Base-by-base conservation (phyloP, 2,329 filamentous ascomycete species). In the Chaetoscypha palmicola region DNA sequence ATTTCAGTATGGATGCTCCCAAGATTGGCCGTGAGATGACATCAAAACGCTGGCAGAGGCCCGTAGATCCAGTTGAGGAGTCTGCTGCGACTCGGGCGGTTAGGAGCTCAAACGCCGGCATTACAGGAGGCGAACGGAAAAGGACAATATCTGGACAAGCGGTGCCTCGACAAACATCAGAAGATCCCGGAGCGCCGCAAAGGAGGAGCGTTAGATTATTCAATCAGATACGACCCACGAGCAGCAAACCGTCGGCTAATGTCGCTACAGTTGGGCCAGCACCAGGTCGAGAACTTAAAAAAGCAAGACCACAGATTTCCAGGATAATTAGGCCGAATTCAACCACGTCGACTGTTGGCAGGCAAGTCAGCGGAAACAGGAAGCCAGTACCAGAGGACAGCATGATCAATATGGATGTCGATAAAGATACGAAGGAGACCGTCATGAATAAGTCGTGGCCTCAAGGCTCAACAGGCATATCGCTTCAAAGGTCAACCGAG, bases 71-170 rank as follows among this genome's bases (percentile, higher is more conserved):
- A 31, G 46, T 51, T 10, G 59, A 59, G 42, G 59, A 62, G 24
- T 51, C 54, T n/a, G 50, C 54, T 22, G 48, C 51, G 14, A 50
- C 53, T 10, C 56, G 58, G 31, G 46, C 49, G 16, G 33, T 57
- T 20, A 43, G 57, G 36, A 53, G 35, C 39, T 51, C 48, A 31
- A 57, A 47, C 43, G 43, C 58, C 26, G 43, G 47, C 21, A 43
- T 53, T 41, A 40, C 48, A 14, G 70, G 68, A 3, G 66, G 72
- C 11, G 86, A 90, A 48, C 79, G 89, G 62, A 97, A 96, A 67
- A 80, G 91, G 54, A 96, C 89, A 1, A 77, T 94, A n/a, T 95
- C 91, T 31, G 91, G 91, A 3, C 87, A 94, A 54, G 76, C 74
- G 11, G 76, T 76, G 38, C 68, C 69, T 38, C 68, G 65, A 50